Percentiles rank a stretch among this genome's conserved stretches.
phyloP scores from a whole-genome alignment of 768 basidiomycete species.

The Boletus fagicola region DNA sequence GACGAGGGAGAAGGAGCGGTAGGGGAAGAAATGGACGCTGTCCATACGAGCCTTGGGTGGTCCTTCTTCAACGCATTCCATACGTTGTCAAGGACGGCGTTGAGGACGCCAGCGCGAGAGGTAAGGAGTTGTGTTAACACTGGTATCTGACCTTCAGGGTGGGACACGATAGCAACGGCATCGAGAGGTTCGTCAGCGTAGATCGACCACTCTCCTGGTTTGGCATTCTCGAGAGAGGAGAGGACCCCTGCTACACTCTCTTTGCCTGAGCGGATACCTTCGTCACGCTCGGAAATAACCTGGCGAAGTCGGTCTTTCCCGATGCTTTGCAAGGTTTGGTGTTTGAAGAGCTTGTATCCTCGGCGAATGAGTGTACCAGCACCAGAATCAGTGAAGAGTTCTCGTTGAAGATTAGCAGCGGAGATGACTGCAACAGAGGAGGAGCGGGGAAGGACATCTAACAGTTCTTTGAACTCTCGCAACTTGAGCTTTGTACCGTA shows the following conservation, averaged over 20 bases:
- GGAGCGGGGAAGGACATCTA: slow-evolving; percentile 96
- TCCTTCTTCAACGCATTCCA: slow-evolving; percentile 97
- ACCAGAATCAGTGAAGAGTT: slow-evolving; percentile 97
- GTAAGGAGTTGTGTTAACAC: slow-evolving; percentile 92
- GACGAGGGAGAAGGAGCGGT: slow-evolving; percentile 7
- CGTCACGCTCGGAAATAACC: slow-evolving; percentile 93
- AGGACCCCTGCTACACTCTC: slow-evolving; percentile 88
- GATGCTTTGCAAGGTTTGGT: slow-evolving; percentile 73
- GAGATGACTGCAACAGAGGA: slow-evolving; percentile 99
- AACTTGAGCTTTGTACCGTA: slow-evolving; percentile 99
- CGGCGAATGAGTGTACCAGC: slow-evolving; percentile 98
- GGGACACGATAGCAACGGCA: slow-evolving; percentile 89
- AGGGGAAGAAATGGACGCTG: slow-evolving; percentile 60
- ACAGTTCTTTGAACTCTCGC: slow-evolving; percentile 97
- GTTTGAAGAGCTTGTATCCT: slow-evolving; percentile 97
- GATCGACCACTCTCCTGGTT: slow-evolving; percentile 83
- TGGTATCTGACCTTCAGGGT: slow-evolving; percentile 84
- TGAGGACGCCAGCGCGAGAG: slow-evolving; percentile 84
- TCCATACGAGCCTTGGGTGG: slow-evolving; percentile 94
- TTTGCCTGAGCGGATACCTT: slow-evolving; percentile 79
- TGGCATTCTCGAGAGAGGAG: slow-evolving; percentile 53
- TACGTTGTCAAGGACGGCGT: slow-evolving; percentile 95
- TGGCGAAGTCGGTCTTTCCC: slow-evolving; percentile 94
- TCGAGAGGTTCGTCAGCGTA: slow-evolving; percentile 99
- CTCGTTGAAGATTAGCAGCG: slow-evolving; percentile 88